phyloP scores from a whole-genome alignment of 2,329 filamentous ascomycete genomes.

The Polychaeton citri region DNA sequence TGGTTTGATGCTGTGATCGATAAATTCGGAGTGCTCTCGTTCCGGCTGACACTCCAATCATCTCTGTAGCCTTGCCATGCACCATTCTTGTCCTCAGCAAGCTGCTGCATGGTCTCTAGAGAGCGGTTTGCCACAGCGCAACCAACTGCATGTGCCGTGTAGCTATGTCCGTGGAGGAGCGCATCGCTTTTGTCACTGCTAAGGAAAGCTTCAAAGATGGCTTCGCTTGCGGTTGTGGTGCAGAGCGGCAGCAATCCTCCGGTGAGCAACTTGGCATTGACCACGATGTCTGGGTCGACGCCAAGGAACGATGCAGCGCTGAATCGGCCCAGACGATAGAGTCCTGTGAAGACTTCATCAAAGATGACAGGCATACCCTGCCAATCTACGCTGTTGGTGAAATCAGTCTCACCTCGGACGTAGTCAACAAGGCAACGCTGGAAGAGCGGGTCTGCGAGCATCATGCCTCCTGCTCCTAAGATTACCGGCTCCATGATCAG shows the following conservation, averaged over 20 bases:
- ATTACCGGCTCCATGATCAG: conserved; percentile 70
- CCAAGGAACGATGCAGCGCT: conserved; percentile 57
- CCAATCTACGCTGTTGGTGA: conserved; percentile 37
- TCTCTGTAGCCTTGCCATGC: conserved; percentile 44
- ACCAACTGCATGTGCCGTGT: conserved; percentile 71
- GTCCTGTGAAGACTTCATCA: conserved; percentile 77
- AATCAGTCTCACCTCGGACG: conserved; percentile 35
- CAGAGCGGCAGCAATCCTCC: conserved; percentile 68
- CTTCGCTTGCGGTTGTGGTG: conserved; percentile 59
- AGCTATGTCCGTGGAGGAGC: conserved; percentile 71
- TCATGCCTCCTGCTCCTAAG: conserved; percentile 73
- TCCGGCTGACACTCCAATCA: conserved; percentile 28
- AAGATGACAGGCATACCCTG: conserved; percentile 65
- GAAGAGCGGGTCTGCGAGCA: conserved; percentile 72
- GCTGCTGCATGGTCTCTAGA: conserved; percentile 43
- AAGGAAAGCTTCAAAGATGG: conserved; percentile 58
- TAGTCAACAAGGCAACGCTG: conserved; percentile 57
- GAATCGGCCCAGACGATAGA: conserved; percentile 67
- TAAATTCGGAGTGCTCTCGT: conserved; percentile 4
- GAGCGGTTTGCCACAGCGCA: conserved; percentile 65
- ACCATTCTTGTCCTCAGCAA: conserved; percentile 37
- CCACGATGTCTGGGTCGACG: conserved; percentile 58
- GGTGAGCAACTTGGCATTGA: conserved; percentile 74
- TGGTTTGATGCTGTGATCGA: neutral
- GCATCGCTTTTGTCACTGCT: conserved; percentile 65